phyloP scores from a whole-genome alignment of 331 rosid species.

The Malus hybrid region DNA sequence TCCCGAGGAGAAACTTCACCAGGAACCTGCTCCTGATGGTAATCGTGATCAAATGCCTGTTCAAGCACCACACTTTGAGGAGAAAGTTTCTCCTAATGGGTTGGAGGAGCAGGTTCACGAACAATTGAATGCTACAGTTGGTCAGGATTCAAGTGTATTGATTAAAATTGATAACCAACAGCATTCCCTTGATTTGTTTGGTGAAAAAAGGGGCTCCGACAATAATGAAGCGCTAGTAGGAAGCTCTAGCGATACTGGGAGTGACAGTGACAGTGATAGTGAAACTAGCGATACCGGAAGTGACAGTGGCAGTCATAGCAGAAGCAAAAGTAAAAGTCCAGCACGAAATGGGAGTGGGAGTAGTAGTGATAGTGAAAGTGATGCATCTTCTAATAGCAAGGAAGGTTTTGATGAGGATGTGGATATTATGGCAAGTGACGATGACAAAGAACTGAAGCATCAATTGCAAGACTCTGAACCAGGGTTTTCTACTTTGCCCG shows the following conservation, averaged over 20 bases:
- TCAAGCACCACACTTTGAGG: conserved; percentile 42
- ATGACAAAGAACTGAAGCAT: conserved; percentile 72
- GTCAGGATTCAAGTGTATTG: conserved; percentile 40
- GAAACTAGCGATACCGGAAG: conserved; percentile 84
- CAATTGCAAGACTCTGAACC: conserved; percentile 44
- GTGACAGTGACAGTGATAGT: conserved; percentile 87
- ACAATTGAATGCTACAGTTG: conserved; percentile 34
- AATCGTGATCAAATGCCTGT: conserved; percentile 37
- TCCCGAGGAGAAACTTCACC: conserved; percentile 60
- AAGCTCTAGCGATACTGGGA: conserved; percentile 79
- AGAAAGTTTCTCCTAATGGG: conserved; percentile 35
- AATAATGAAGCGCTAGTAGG: conserved; percentile 61
- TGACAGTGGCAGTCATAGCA: conserved; percentile 87
- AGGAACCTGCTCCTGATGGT: conserved; percentile 42
- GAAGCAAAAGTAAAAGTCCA: conserved; percentile 49
- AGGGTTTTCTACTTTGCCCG: conserved; percentile 32
- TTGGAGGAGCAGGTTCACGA: conserved; percentile 37
- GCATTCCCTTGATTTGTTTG: conserved; percentile 50
- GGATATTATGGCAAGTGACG: conserved; percentile 92
- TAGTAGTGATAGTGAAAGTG: conserved; percentile 93
- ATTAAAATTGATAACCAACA: conserved; percentile 44
- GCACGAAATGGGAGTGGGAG: conserved; percentile 72
- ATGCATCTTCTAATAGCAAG: conserved; percentile 80
- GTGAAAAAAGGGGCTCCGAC: conserved; percentile 62
- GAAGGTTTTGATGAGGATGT: conserved; percentile 94